Base-by-base conservation (phyloP, 306 rosid species). In the Fragaria nilgerrensis region DNA sequence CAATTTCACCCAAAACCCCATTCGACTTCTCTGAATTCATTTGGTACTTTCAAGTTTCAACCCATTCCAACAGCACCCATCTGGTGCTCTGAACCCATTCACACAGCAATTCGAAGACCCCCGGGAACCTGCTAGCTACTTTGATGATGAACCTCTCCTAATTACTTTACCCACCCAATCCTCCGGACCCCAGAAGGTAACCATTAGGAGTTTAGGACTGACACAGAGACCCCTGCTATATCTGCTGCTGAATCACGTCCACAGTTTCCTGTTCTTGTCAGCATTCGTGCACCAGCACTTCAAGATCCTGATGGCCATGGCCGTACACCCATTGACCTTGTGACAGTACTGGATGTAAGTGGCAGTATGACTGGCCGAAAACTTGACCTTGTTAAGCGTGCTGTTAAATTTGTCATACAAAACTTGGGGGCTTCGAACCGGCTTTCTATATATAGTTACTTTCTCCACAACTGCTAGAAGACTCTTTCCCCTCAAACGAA, bases 321-420 rank as follows among this genome's bases (percentile, higher is more conserved):
- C 3, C 74, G 80, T 16, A 56, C 77, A 2, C 80, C 82, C 19
- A 45, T 82, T 3, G 86, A 82, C 55, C 77, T 82, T 9, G 86
- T 82, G 1, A 63, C 74, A 15, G 86, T 78, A n/a, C 58, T 82
- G 1, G 86, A 82, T 25, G 27, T 82, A 1, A 82, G 82, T 8
- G 80, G 74, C 36, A 78, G 80, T 47, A 82, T 82, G 86, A 19
- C 15, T 1, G 82, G 82, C 17, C 62, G 75, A 20, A 82, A 82
- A 66, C 7, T 82, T 19, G 19, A n/a, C 17, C 70, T 78, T 56
- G 37, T 82, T 9, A 82, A 82, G 61, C 71, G 32, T 0, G 73
- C 80, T 36, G 64, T 78, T 80, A 79, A 68, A 11, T 74, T 82
- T 25, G 79, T 82, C 2, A 74, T 82, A 23, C 63, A 77, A n/a